Percentiles rank a stretch among this genome's conserved stretches.
Evolutionary conservation across 106 monocot species (phyloP).

Genomic region (Platanthera zijinensis): DNA sequence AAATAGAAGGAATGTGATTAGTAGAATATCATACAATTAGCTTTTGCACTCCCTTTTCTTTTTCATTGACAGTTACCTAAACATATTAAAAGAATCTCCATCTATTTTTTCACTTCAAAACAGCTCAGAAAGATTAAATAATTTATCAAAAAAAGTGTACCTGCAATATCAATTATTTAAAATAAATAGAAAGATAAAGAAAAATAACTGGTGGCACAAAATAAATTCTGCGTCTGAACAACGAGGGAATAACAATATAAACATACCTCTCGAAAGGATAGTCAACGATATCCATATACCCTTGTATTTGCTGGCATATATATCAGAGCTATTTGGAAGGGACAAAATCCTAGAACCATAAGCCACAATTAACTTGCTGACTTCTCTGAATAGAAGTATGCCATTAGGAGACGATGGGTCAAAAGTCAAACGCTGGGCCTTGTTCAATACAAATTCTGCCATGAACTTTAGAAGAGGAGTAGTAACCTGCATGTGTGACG

Average conservation of each 20-base stretch:
- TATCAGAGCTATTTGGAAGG: slow-evolving; percentile 60
- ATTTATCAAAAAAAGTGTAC: background rate
- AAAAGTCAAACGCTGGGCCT: slow-evolving; percentile 90
- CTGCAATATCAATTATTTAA: background rate
- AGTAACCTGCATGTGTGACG: slow-evolving; percentile 56
- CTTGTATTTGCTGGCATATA: slow-evolving; percentile 89
- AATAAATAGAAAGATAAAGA: background rate
- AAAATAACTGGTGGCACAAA: background rate
- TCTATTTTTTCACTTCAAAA: background rate
- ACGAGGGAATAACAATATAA: background rate
- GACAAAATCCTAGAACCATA: slow-evolving; percentile 90
- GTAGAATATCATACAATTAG: background rate
- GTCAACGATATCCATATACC: slow-evolving; percentile 91
- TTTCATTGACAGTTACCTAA: background rate
- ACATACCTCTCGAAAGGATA: slow-evolving; percentile 73
- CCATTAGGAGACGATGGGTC: slow-evolving; percentile 97
- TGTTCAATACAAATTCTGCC: slow-evolving; percentile 87
- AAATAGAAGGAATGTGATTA: background rate
- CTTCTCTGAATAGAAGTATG: slow-evolving; percentile 93
- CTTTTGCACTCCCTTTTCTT: background rate
- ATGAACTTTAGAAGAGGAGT: slow-evolving; percentile 94
- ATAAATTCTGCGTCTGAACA: background rate
- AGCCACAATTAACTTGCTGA: slow-evolving; percentile 88
- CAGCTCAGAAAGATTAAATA: background rate
- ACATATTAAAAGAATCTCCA: background rate